Conservation (phyloP, 495 filamentous ascomycete genomes). For the Xylaria bambusicola region DNA sequence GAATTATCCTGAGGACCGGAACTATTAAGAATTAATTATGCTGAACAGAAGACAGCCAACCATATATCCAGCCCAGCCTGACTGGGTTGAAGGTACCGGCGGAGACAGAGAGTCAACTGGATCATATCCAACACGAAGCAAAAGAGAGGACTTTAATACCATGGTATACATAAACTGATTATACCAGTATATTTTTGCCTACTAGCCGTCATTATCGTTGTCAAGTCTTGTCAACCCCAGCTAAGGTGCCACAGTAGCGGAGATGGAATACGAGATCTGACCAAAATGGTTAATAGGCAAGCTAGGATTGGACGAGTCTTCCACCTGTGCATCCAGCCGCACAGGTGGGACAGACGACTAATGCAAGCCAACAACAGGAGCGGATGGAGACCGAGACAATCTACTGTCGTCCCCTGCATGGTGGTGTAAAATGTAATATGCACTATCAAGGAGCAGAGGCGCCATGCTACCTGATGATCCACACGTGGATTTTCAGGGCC, state of each 20-base stretch:
- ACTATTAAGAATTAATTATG: constrained; percentile 11
- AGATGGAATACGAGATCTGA: constrained; percentile 15
- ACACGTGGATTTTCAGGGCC: constrained; percentile 12
- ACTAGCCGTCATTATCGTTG: not conserved
- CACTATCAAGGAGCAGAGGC: constrained; percentile 10
- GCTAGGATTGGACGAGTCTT: constrained; percentile 14
- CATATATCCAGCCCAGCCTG: constrained; percentile 8
- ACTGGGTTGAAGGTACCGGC: not conserved
- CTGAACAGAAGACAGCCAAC: constrained; percentile 8
- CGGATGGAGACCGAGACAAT: constrained; percentile 14
- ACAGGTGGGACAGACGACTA: constrained; percentile 9
- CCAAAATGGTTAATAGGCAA: constrained; percentile 1
- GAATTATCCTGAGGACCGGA: not conserved
- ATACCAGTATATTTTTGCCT: not conserved
- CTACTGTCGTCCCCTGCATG: not conserved
- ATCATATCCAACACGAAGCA: not conserved
- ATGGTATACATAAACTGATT: not conserved
- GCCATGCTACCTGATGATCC: constrained; percentile 9
- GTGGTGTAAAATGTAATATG: not conserved
- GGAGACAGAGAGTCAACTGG: not conserved
- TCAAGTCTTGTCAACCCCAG: constrained; percentile 6
- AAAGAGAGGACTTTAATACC: constrained; percentile 4
- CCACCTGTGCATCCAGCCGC: constrained; percentile 11
- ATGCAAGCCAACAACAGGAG: constrained; percentile 6
- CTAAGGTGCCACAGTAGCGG: constrained; percentile 1